A percentile compares a stretch with the other conserved stretches of the same genome.
phyloP scores from a whole-genome alignment of 768 basidiomycete genomes.

The Amyloporia xantha region DNA sequence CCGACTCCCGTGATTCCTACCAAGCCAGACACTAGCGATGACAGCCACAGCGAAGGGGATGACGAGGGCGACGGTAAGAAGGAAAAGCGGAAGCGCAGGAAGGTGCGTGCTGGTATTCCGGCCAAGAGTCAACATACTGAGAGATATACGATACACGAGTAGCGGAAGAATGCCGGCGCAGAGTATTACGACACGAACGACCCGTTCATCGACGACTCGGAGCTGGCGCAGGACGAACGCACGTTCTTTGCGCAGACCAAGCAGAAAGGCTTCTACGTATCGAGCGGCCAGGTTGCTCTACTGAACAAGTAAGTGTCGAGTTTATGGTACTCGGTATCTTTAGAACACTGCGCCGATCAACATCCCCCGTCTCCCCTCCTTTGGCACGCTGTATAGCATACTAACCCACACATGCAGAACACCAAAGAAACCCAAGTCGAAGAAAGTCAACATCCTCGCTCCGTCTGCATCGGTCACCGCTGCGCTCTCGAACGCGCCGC shows the following conservation, averaged over 20 bases:
- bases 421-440: slow-evolving; percentile 65
- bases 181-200: slow-evolving; percentile 91
- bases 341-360: slow-evolving; percentile 12
- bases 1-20: slow-evolving; percentile 43
- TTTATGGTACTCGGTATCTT: not conserved
- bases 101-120: slow-evolving; percentile 13
- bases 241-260: slow-evolving; percentile 88
- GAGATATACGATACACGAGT: not conserved
- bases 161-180: slow-evolving; percentile 47
- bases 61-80: slow-evolving; percentile 28
- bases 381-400: not conserved
- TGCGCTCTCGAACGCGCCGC: slow-evolving; percentile 17
- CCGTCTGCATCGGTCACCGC: slow-evolving; percentile 24
- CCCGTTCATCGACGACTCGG: slow-evolving; percentile 97
- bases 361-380: not conserved
- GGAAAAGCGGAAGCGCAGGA: slow-evolving; percentile 29
- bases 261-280: slow-evolving; percentile 91
- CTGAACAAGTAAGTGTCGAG: slow-evolving; percentile 53
- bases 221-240: slow-evolving; percentile 83
- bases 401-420: slow-evolving; percentile 28
- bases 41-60: slow-evolving; percentile 42
- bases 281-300: slow-evolving; percentile 79
- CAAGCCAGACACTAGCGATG: slow-evolving; percentile 44
- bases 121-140: not conserved
- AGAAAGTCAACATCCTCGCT: slow-evolving; percentile 35